Percentiles rank a stretch among this genome's conserved stretches.
Evolutionary conservation across 2,329 filamentous ascomycete genomes (phyloP).

Genomic region (Phaeosphaeriaceae sp.): DNA sequence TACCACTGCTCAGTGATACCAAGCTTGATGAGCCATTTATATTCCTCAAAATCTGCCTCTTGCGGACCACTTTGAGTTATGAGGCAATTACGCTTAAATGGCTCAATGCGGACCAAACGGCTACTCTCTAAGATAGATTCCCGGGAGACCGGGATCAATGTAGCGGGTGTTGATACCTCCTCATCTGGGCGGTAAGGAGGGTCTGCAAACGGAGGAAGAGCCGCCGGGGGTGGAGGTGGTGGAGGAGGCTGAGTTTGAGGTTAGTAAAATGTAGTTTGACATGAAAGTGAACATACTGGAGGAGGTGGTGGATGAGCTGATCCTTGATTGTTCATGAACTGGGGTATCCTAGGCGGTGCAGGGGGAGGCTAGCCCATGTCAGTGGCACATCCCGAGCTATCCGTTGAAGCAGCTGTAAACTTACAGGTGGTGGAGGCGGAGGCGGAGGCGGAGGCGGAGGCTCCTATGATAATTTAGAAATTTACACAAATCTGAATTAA

Average conservation of each 20-base stretch:
- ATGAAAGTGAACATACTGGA: neutral
- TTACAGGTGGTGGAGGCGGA: neutral
- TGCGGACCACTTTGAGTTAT: slow-evolving; percentile 28
- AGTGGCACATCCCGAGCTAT: neutral
- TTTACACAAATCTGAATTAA: neutral
- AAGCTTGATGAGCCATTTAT: slow-evolving; percentile 36
- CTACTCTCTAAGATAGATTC: slow-evolving; percentile 20
- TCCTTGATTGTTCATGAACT: neutral
- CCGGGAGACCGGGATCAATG: slow-evolving; percentile 25
- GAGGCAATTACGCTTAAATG: slow-evolving; percentile 36
- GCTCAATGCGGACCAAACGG: slow-evolving; percentile 24
- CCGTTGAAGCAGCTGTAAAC: neutral
- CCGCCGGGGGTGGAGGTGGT: slow-evolving; percentile 18
- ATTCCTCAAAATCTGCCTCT: slow-evolving; percentile 34
- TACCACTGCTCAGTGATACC: slow-evolving; percentile 39
- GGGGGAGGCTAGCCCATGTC: neutral
- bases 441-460: neutral
- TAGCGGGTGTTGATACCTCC: slow-evolving; percentile 16
- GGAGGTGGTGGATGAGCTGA: slow-evolving; percentile 3
- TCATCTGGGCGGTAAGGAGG: slow-evolving; percentile 4
- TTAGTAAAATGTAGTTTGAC: neutral
- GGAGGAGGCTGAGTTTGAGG: slow-evolving; percentile 10
- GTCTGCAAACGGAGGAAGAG: neutral
- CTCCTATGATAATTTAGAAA: neutral
- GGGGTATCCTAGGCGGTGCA: neutral